phyloP scores from a whole-genome alignment of 495 filamentous ascomycete species.

The Podospora comata region DNA sequence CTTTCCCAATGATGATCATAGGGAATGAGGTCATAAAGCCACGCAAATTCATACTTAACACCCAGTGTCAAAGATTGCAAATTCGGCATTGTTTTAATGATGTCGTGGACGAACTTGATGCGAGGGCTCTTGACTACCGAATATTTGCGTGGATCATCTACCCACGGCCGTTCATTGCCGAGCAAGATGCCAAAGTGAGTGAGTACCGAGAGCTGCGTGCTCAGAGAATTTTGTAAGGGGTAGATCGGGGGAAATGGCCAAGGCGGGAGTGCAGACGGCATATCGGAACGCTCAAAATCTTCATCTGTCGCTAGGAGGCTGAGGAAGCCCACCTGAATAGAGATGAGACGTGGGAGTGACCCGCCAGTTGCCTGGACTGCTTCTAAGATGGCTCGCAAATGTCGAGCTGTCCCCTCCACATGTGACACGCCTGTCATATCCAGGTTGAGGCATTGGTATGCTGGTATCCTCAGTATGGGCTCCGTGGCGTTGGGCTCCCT shows the following conservation, averaged over 20 bases:
- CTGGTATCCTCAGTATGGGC: background rate
- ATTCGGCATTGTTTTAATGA: background rate
- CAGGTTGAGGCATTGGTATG: background rate
- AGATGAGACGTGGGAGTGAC: background rate
- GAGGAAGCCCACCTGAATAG: background rate
- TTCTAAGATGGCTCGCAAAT: background rate
- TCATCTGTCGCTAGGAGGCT: background rate
- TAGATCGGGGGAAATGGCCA: background rate
- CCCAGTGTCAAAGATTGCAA: background rate
- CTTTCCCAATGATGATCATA: background rate
- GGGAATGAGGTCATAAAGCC: background rate
- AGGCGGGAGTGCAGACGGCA: background rate
- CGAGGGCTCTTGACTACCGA: background rate
- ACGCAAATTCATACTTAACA: background rate
- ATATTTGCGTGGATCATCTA: background rate
- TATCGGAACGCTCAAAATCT: background rate
- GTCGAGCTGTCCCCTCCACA: background rate
- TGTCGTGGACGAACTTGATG: background rate
- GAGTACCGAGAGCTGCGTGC: background rate
- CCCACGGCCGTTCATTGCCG: background rate
- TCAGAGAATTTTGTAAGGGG: background rate
- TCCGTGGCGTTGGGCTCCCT: background rate
- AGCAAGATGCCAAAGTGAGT: background rate
- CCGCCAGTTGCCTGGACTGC: background rate
- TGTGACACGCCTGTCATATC: background rate